Evolutionary conservation across 805 yeast species (phyloP).

Genomic region (Schwanniomyces yamadae): DNA sequence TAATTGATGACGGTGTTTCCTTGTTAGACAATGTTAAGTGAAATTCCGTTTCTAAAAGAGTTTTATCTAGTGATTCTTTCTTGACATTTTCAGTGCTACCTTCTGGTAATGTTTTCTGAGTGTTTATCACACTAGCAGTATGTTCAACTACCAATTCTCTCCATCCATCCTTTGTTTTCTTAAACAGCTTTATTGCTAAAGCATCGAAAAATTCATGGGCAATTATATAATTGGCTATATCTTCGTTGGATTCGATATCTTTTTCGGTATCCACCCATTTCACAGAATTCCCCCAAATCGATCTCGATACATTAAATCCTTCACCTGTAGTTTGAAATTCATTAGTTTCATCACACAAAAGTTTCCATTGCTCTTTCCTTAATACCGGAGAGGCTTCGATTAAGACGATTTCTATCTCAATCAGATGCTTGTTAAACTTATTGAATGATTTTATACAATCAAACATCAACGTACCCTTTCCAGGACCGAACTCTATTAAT

Average conservation of each 20-base stretch:
- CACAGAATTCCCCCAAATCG: conserved; percentile 53
- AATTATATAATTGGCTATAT: conserved; percentile 57
- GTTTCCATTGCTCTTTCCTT: conserved; percentile 52
- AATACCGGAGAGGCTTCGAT: conserved; percentile 74
- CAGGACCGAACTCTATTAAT: conserved; percentile 81
- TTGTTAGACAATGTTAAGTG: conserved; percentile 56
- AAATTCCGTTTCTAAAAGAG: conserved; percentile 39
- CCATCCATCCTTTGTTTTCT: conserved; percentile 69
- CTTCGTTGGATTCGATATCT: conserved; percentile 31
- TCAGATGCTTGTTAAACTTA: conserved; percentile 27
- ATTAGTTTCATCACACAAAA: conserved; percentile 41
- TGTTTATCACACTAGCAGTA: conserved; percentile 34
- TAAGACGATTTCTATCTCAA: conserved; percentile 47
- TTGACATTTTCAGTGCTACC: conserved; percentile 7
- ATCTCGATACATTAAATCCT: conserved; percentile 36
- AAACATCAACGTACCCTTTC: conserved; percentile 73
- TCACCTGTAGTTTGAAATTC: conserved; percentile 22
- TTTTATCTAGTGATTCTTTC: conserved; percentile 3
- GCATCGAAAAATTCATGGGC: conserved; percentile 92
- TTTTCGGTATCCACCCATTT: conserved; percentile 62
- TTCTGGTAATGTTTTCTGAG: conserved; percentile 27
- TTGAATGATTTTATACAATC: conserved; percentile 56
- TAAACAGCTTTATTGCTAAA: conserved; percentile 70
- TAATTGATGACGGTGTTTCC: conserved; percentile 60
- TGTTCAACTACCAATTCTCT: conserved; percentile 72